Percentiles rank a stretch among this genome's conserved stretches.
phyloP scores from a whole-genome alignment of 306 rosid species.

The Parietaria judaica region DNA sequence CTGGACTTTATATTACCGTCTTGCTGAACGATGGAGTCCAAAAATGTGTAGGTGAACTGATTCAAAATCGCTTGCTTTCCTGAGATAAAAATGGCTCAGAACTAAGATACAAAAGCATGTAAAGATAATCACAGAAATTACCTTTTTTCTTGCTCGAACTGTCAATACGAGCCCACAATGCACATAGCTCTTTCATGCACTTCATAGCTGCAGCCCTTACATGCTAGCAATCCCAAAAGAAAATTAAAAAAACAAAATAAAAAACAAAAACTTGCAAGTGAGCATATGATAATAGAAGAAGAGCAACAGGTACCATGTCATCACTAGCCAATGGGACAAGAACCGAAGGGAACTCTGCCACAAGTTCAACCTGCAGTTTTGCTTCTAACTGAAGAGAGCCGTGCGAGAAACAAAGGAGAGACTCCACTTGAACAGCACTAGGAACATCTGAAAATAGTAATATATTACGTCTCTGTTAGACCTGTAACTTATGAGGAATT shows the following conservation, averaged over 20 bases:
- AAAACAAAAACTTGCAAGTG: conserved; percentile 7
- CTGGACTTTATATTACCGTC: conserved; percentile 69
- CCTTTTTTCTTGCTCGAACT: conserved; percentile 78
- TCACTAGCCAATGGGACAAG: conserved; percentile 69
- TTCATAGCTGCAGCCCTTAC: conserved; percentile 63
- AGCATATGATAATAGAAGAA: neutral
- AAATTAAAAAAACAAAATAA: conserved; percentile 2
- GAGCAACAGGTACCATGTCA: conserved; percentile 12
- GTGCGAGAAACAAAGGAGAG: conserved; percentile 62
- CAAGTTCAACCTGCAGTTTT: conserved; percentile 46
- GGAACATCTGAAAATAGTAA: conserved; percentile 54
- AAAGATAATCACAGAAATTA: conserved; percentile 12
- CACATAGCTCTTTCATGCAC: conserved; percentile 52
- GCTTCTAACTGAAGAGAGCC: conserved; percentile 56
- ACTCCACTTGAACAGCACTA: conserved; percentile 68
- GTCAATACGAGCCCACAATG: conserved; percentile 51
- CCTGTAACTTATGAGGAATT: too few species aligned
- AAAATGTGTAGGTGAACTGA: conserved; percentile 53
- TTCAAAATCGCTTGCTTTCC: conserved; percentile 63
- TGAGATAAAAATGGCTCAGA: conserved; percentile 25
- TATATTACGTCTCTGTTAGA: neutral
- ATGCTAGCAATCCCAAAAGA: conserved; percentile 36
- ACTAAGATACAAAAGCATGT: neutral
- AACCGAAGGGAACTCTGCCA: conserved; percentile 69
- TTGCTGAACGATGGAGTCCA: conserved; percentile 45